Percentiles rank a stretch among this genome's conserved stretches.
Conservation (phyloP, 108 stramenopile genomes). For the Stephanodiscus minutulus region DNA sequence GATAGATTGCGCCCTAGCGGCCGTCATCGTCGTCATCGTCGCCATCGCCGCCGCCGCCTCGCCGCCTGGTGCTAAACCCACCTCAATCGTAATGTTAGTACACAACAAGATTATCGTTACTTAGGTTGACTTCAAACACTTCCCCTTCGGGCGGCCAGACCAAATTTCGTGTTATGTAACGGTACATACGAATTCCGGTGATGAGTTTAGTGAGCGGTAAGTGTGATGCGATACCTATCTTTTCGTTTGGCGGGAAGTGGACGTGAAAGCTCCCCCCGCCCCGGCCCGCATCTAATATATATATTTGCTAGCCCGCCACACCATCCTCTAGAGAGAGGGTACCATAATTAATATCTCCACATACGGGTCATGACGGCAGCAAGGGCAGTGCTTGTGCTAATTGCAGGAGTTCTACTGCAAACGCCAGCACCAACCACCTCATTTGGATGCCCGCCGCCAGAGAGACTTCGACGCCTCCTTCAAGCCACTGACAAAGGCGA, state of each 20-base stretch:
- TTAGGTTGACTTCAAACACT: too few species aligned
- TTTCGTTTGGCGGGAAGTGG: too few species aligned
- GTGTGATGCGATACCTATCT: background rate
- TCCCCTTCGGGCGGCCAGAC: background rate
- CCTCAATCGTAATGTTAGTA: background rate
- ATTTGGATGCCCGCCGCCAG: slow-evolving; percentile 54
- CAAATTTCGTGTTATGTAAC: background rate
- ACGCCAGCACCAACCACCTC: slow-evolving; percentile 1
- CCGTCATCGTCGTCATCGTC: background rate
- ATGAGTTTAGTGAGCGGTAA: background rate
- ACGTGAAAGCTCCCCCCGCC: too few species aligned
- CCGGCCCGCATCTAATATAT: too few species aligned
- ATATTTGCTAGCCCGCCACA: too few species aligned
- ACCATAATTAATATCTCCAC: too few species aligned
- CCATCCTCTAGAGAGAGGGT: too few species aligned
- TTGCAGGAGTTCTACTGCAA: slow-evolving; percentile 13
- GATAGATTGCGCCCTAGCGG: background rate
- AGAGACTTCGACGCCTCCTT: slow-evolving; percentile 48
- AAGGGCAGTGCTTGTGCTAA: background rate
- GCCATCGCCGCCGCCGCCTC: background rate
- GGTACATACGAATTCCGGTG: background rate
- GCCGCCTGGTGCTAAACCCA: background rate
- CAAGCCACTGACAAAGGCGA: slow-evolving; percentile 31
- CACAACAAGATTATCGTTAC: background rate
- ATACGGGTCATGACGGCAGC: too few species aligned